Base-by-base conservation (phyloP, 805 yeast genomes). In the Naumovozyma baii region DNA sequence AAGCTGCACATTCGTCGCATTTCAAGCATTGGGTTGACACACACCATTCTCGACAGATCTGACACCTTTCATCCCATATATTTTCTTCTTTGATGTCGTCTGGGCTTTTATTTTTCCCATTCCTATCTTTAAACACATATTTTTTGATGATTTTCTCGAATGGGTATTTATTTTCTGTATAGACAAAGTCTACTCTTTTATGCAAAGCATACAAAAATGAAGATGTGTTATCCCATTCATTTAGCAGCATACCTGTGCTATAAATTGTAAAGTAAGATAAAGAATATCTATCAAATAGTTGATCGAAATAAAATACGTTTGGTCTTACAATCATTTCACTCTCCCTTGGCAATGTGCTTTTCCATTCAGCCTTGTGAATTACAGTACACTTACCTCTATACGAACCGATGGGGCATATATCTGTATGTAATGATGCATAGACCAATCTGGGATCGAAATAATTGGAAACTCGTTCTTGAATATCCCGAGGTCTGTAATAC, bases 401-500 rank as follows among this genome's bases (percentile, higher is more conserved):
- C 39, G 86, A 77, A 25, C 67, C 63, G 3, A 87, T 53, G 0
- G 95, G 94, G 46, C 96, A 85, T 5, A 75, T 65, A 57, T 84
- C 96, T 20, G 83, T 74, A 54, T 88, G 94, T 78, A 86, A 74
- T 0, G 95, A 83, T 0, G 92, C 92, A 55, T 70, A 86, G 7
- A 90, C 61, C 36, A 83, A 59, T 40, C 98, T 69, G 8, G 95
- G 72, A 59, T 87, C 95, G 9, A 44, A 41, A 31, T 41, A 46
- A 18, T 31, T 41, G 2, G 67, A 55, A 2, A 80, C 62, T 19
- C 72, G 70, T 40, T 80, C 74, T 42, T 82, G 76, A 29, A 88
- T 80, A 55, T 87, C 96, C 42, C 88, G 64, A 1, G 95, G 90
- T 37, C 98, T 69, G 55, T 86, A 85, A 60, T 80, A 82, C 96